These are phyloP conservation scores for Flaveria floridana DNA, from an alignment of 140 eudicot genomes.

Conservation along the genomic window DNA sequence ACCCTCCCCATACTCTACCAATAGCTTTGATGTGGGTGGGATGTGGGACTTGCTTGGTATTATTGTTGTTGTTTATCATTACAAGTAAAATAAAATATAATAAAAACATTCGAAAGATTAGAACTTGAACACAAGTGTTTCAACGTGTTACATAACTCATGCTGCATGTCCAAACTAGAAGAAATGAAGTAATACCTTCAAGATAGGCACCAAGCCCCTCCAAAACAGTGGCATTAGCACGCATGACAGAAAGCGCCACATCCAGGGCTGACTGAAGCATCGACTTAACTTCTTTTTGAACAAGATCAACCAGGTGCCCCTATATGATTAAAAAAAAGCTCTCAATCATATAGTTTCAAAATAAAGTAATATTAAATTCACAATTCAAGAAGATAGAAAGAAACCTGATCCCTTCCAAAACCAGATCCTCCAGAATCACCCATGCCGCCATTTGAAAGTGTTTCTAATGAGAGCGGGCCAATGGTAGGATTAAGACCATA, in stretches of 20 bases:
- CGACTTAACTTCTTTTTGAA: conserved; percentile 75
- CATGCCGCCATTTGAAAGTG: conserved; percentile 89
- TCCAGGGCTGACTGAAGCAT: conserved; percentile 92
- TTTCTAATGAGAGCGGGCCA: conserved; percentile 80
- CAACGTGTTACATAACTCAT: too few relatives aligned
- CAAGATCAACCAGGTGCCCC: conserved; percentile 98
- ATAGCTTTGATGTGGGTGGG: too few relatives aligned
- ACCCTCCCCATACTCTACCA: too few relatives aligned
- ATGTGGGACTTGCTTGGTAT: too few relatives aligned
- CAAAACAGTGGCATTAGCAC: conserved; percentile 86
- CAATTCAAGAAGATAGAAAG: background rate
- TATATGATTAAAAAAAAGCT: conserved; percentile 23
- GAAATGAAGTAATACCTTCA: conserved; percentile 54
- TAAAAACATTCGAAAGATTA: too few relatives aligned
- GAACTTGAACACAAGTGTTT: too few relatives aligned
- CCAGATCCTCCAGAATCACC: conserved; percentile 79
- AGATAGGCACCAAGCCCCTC: conserved; percentile 97
- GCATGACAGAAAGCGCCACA: conserved; percentile 84
- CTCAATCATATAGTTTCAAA: background rate
- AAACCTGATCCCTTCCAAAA: conserved; percentile 81
- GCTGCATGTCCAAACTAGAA: too few relatives aligned
- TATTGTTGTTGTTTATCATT: too few relatives aligned
- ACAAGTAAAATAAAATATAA: too few relatives aligned
- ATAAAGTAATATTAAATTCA: background rate
- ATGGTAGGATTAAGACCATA: conserved; percentile 76